Conservation (phyloP, 2,329 filamentous ascomycete species). For the Scedosporium minutisporum region DNA sequence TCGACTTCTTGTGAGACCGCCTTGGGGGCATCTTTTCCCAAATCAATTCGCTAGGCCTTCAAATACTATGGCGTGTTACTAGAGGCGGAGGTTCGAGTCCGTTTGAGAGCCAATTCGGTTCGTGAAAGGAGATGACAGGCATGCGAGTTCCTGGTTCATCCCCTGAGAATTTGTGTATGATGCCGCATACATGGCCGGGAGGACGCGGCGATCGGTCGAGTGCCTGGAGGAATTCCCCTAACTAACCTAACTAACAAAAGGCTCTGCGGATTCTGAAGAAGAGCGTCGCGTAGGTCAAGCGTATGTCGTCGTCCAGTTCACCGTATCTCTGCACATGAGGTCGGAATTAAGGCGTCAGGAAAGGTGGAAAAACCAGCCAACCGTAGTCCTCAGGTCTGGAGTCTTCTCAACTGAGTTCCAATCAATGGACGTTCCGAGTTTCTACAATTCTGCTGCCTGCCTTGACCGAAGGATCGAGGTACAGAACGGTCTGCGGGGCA, state of each 20-base stretch:
- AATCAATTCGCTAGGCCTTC: neutral
- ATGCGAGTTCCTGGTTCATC: neutral
- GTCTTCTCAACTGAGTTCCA: neutral
- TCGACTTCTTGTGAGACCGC: conserved; percentile 61
- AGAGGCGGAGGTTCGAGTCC: neutral
- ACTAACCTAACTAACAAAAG: neutral
- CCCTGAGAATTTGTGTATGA: neutral
- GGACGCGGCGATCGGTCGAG: neutral
- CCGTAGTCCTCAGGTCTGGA: neutral
- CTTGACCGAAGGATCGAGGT: neutral
- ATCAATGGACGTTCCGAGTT: too few species aligned
- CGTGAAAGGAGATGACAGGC: neutral
- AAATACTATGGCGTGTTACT: neutral
- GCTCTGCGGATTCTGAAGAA: neutral
- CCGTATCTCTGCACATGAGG: neutral
- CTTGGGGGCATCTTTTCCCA: conserved; percentile 47
- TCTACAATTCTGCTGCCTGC: neutral
- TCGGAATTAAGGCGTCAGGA: neutral
- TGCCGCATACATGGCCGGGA: conserved; percentile 1
- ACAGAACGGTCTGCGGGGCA: neutral
- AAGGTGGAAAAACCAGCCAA: neutral
- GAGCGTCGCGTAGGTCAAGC: neutral
- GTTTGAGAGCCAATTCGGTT: neutral
- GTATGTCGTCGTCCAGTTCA: neutral
- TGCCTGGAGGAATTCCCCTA: neutral